Percentiles rank a stretch among this genome's conserved stretches.
Conservation (phyloP, 805 yeast species). For the Citeromyces matritensis region DNA sequence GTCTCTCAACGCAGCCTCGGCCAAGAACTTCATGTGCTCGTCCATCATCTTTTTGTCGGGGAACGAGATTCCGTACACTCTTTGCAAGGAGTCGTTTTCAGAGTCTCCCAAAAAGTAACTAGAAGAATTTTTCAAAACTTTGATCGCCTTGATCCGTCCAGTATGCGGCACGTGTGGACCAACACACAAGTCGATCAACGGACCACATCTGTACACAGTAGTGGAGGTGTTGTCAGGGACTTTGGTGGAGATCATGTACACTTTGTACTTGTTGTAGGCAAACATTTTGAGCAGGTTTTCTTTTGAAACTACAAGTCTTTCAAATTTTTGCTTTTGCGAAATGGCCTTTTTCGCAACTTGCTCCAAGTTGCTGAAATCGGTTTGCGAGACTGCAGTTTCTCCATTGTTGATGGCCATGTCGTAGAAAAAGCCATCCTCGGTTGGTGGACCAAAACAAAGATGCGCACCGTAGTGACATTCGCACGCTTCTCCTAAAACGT, state of each 20-base stretch:
- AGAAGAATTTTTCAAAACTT: slow-evolving; percentile 88
- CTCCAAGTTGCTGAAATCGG: slow-evolving; percentile 77
- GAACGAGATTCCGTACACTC: slow-evolving; percentile 96
- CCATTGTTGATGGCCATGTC: slow-evolving; percentile 82
- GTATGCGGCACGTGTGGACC: slow-evolving; percentile 99
- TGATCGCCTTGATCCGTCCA: slow-evolving; percentile 89
- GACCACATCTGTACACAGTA: slow-evolving; percentile 96
- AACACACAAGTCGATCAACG: slow-evolving; percentile 88
- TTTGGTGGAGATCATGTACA: slow-evolving; percentile 70
- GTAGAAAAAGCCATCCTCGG: slow-evolving; percentile 94
- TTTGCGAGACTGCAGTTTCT: slow-evolving; percentile 59
- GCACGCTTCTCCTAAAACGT: slow-evolving; percentile 94
- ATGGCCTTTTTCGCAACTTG: slow-evolving; percentile 78
- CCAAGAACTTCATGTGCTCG: slow-evolving; percentile 85
- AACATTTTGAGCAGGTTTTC: slow-evolving; percentile 89
- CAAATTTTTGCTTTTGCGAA: slow-evolving; percentile 91
- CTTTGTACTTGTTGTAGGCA: slow-evolving; percentile 90
- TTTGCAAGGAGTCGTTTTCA: slow-evolving; percentile 86
- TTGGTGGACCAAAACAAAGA: slow-evolving; percentile 90
- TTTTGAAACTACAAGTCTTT: slow-evolving; percentile 83
- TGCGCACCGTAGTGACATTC: slow-evolving; percentile 95
- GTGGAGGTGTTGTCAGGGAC: slow-evolving; percentile 93
- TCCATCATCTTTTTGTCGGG: slow-evolving; percentile 96
- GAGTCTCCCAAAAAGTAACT: slow-evolving; percentile 93
- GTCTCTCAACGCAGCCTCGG: slow-evolving; percentile 91